Conservation (phyloP, 2,329 filamentous ascomycete species). For the Emmonsiellopsis sp. region DNA sequence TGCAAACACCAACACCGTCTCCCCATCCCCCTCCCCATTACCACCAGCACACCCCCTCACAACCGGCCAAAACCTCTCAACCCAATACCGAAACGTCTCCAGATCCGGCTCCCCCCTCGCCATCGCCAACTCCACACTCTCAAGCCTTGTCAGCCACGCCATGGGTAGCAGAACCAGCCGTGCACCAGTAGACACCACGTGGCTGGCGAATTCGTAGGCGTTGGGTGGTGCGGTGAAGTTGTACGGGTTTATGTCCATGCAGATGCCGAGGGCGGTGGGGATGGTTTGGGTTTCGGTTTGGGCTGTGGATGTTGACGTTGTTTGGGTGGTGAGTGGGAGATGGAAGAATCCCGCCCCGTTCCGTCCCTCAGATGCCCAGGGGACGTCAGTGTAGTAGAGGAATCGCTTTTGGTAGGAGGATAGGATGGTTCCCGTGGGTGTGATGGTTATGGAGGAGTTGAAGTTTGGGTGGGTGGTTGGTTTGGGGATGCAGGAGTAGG, state of each 20-base stretch:
- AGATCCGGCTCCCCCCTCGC: slow-evolving; percentile 43
- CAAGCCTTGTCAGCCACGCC: slow-evolving; percentile 52
- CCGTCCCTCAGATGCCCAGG: slow-evolving; percentile 47
- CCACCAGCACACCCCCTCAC: slow-evolving; percentile 23
- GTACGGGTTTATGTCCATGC: slow-evolving; percentile 55
- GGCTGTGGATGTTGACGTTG: not conserved
- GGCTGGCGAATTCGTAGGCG: slow-evolving; percentile 52
- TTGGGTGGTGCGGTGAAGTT: slow-evolving; percentile 50
- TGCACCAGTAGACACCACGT: slow-evolving; percentile 40
- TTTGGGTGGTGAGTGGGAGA: slow-evolving; percentile 12
- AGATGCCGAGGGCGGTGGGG: slow-evolving; percentile 40
- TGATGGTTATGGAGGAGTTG: slow-evolving; percentile 52
- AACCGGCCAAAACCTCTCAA: slow-evolving; percentile 49
- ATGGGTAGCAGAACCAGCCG: slow-evolving; percentile 52
- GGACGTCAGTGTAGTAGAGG: slow-evolving; percentile 59
- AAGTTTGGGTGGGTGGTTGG: slow-evolving; percentile 27
- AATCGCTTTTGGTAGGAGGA: slow-evolving; percentile 56
- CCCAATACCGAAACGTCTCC: slow-evolving; percentile 56
- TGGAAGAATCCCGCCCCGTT: slow-evolving; percentile 19
- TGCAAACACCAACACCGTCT: slow-evolving; percentile 35
- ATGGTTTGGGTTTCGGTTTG: slow-evolving; percentile 16
- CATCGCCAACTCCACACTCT: slow-evolving; percentile 37
- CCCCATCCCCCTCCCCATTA: slow-evolving; percentile 12
- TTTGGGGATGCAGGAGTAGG: no score
- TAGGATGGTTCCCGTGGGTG: slow-evolving; percentile 45